phyloP scores from a whole-genome alignment of 2,329 filamentous ascomycete species.

The Fusarium denticulatum region DNA sequence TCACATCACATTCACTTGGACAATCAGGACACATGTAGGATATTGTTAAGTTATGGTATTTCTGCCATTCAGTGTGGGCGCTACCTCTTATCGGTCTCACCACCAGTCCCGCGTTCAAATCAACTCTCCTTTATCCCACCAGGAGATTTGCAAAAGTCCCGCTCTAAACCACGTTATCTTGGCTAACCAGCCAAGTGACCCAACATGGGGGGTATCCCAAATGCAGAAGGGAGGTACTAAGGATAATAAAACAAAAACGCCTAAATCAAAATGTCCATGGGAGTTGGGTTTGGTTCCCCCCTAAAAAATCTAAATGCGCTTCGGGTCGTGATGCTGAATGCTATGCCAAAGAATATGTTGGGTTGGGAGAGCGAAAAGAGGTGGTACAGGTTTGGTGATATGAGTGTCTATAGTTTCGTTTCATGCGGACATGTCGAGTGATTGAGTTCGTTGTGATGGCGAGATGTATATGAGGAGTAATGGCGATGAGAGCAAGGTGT shows the following conservation, averaged over 20 bases:
- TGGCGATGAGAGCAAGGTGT: slow-evolving; percentile 11
- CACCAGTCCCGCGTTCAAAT: slow-evolving; percentile 10
- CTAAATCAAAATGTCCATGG: slow-evolving; percentile 17
- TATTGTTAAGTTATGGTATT: slow-evolving; percentile 48
- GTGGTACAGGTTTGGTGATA: slow-evolving; percentile 20
- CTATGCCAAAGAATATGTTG: slow-evolving; percentile 8
- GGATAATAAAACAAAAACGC: slow-evolving; percentile 31
- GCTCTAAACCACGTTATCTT: slow-evolving; percentile 3
- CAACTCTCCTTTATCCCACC: slow-evolving; percentile 5
- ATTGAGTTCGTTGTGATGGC: slow-evolving; percentile 24
- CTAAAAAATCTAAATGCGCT: slow-evolving; percentile 38
- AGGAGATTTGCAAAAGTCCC: neutral
- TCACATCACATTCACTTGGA: neutral
- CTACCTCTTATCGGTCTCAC: slow-evolving; percentile 33
- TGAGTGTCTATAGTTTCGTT: slow-evolving; percentile 39
- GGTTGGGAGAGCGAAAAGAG: slow-evolving; percentile 21
- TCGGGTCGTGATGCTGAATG: slow-evolving; percentile 21
- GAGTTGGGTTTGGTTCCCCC: neutral
- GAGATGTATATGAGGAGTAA: neutral
- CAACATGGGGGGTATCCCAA: slow-evolving; percentile 41
- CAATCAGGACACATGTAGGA: neutral
- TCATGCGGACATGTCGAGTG: slow-evolving; percentile 25
- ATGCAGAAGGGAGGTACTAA: slow-evolving; percentile 25
- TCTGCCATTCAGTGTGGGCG: slow-evolving; percentile 50
- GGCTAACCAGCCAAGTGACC: slow-evolving; percentile 9